These are phyloP conservation scores for Phialophora verrucosa DNA, from an alignment of 2,329 filamentous ascomycete species.

Conservation along the genomic window DNA sequence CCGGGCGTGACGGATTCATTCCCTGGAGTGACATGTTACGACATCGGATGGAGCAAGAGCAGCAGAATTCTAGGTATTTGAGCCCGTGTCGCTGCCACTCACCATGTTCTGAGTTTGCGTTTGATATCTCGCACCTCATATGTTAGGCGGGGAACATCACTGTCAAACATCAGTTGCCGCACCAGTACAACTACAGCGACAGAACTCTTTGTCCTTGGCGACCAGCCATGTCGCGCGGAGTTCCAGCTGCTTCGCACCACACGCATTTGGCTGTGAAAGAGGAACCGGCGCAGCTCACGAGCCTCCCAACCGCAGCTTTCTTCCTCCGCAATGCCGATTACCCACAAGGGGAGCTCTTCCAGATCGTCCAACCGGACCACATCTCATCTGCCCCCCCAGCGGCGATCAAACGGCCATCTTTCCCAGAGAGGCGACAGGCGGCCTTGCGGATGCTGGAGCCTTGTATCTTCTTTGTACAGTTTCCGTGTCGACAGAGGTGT, in stretches of 20 bases:
- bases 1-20: background rate
- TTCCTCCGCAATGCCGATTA: slow-evolving; percentile 24
- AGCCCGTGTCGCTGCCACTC: background rate
- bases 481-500: slow-evolving; percentile 29
- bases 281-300: background rate
- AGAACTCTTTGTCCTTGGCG: background rate
- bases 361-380: slow-evolving; percentile 18
- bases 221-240: background rate
- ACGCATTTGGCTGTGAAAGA: background rate
- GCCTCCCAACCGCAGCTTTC: slow-evolving; percentile 14
- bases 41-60: background rate
- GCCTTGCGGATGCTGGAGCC: slow-evolving; percentile 28
- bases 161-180: background rate
- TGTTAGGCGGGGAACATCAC: background rate
- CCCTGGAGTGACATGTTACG: background rate
- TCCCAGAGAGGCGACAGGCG: slow-evolving; percentile 16
- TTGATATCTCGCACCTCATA: background rate
- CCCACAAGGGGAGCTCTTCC: slow-evolving; percentile 20
- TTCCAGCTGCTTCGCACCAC: background rate
- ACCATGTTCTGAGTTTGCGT: background rate
- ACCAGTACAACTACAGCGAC: background rate
- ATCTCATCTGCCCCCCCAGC: slow-evolving; percentile 18
- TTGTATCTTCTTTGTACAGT: slow-evolving; percentile 34
- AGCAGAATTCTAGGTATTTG: background rate
- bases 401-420: slow-evolving; percentile 18